Percentiles rank a stretch among this genome's conserved stretches.
These are phyloP conservation scores for Saccharomycopsis schoenii DNA, from an alignment of 805 yeast genomes.

Conservation along the genomic window DNA sequence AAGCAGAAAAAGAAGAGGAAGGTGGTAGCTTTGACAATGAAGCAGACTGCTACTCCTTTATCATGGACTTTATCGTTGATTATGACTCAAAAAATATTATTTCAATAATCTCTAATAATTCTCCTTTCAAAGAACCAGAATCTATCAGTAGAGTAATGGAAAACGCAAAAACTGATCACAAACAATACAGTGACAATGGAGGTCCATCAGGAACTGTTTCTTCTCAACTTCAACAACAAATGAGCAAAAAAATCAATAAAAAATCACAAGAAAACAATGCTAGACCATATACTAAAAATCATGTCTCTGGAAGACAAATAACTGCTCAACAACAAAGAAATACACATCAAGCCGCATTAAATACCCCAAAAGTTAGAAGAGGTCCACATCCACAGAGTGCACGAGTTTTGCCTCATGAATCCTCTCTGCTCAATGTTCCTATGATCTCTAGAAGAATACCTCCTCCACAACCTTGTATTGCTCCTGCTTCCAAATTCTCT, in stretches of 20 bases:
- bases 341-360: neutral
- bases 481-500: neutral
- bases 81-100: slow-evolving; percentile 11
- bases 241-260: neutral
- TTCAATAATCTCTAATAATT: slow-evolving; percentile 4
- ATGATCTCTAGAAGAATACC: neutral
- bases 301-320: neutral
- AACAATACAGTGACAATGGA: neutral
- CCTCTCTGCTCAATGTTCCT: neutral
- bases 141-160: neutral
- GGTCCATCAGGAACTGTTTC: neutral
- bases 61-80: slow-evolving; percentile 17
- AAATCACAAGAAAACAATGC: neutral
- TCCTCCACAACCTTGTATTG: neutral
- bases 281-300: neutral
- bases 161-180: neutral
- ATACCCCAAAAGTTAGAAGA: neutral
- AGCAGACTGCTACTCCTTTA: slow-evolving; percentile 16
- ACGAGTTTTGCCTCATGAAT: neutral
- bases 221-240: neutral
- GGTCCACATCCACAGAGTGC: neutral
- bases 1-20: neutral
- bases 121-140: neutral
- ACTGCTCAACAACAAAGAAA: neutral
- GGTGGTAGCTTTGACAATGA: neutral